Evolutionary conservation across 768 basidiomycete genomes (phyloP).

Genomic region (Mycena rebaudengoi): DNA sequence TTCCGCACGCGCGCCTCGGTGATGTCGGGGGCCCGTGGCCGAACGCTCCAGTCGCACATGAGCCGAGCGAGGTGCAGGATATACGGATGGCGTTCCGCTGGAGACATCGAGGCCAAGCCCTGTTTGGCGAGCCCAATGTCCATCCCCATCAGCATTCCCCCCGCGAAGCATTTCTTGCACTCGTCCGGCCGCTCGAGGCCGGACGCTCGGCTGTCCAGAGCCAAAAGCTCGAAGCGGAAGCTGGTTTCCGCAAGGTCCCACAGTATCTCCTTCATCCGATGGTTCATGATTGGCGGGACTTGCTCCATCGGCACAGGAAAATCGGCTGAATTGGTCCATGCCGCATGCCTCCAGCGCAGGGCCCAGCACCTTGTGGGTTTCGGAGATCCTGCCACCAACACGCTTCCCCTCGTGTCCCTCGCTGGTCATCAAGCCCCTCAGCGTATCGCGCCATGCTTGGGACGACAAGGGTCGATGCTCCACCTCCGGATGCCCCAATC

Average conservation of each 20-base stretch:
- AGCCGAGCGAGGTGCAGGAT: background rate
- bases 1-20: background rate
- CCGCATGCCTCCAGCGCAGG: background rate
- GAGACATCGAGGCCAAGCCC: background rate
- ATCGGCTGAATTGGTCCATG: background rate
- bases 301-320: background rate
- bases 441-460: background rate
- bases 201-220: background rate
- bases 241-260: conserved; percentile 8
- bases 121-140: background rate
- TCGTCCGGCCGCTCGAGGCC: background rate
- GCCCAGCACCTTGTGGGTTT: background rate
- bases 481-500: background rate
- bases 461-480: background rate
- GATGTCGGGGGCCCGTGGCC: background rate
- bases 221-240: background rate
- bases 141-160: background rate
- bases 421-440: background rate
- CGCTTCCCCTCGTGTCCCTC: background rate
- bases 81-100: background rate
- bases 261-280: background rate
- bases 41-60: background rate
- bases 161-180: background rate
- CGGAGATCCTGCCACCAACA: background rate
- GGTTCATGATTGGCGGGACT: background rate